Evolutionary conservation across 2,329 filamentous ascomycete genomes (phyloP).

Genomic region (Neofusicoccum laricinum): DNA sequence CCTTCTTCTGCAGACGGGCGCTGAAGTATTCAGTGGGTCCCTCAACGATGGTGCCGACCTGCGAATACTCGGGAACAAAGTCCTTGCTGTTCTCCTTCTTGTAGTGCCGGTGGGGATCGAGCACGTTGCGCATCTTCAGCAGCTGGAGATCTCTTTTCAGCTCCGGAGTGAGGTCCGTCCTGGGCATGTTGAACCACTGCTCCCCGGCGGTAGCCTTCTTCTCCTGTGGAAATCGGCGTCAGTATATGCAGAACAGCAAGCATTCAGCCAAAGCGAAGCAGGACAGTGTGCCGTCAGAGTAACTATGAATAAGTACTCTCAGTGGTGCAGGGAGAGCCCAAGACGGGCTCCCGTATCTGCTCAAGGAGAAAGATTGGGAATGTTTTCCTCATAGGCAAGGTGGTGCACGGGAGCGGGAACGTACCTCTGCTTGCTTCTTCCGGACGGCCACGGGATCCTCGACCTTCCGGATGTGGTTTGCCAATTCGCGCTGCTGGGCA

Average conservation of each 20-base stretch:
- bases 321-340: conserved; percentile 72
- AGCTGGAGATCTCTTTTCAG: conserved; percentile 87
- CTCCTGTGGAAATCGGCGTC: conserved; percentile 35
- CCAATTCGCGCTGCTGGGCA: conserved; percentile 45
- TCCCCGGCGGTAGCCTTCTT: conserved; percentile 69
- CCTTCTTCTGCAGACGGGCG: conserved; percentile 76
- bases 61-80: conserved; percentile 75
- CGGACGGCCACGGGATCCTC: conserved; percentile 51
- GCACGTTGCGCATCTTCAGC: conserved; percentile 80
- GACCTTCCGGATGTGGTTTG: conserved; percentile 51
- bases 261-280: background rate
- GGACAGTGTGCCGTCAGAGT: conserved; percentile 58
- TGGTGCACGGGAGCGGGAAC: conserved; percentile 23
- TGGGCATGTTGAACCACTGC: conserved; percentile 84
- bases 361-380: conserved; percentile 68
- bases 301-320: conserved; percentile 71
- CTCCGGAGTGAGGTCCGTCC: conserved; percentile 78
- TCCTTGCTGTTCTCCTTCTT: conserved; percentile 77
- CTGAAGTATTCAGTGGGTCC: conserved; percentile 86
- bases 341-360: conserved; percentile 74
- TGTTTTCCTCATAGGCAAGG: conserved; percentile 68
- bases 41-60: conserved; percentile 84
- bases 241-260: conserved; percentile 3
- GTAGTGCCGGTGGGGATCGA: conserved; percentile 87
- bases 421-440: conserved; percentile 52